These are phyloP conservation scores for Tetrapisispora namnaoensis DNA, from an alignment of 805 yeast genomes.

Conservation along the genomic window DNA sequence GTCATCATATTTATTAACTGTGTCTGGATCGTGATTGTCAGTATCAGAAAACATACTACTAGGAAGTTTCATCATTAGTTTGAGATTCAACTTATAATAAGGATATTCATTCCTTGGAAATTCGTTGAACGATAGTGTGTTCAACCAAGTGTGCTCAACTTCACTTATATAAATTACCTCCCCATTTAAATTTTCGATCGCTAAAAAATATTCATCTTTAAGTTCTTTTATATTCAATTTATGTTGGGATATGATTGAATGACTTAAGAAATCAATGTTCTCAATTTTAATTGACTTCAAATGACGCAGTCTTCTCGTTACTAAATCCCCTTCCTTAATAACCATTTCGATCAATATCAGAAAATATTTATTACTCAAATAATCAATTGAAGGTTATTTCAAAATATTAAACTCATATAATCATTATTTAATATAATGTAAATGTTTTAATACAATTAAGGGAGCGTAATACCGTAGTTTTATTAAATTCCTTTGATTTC, in stretches of 20 bases:
- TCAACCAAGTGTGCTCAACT: conserved; percentile 12
- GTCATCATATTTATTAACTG: neutral
- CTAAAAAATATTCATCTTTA: conserved; percentile 16
- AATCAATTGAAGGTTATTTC: neutral
- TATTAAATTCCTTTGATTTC: too few species aligned
- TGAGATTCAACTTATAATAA: conserved; percentile 10
- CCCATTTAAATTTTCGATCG: conserved; percentile 15
- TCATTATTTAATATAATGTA: neutral
- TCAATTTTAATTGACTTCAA: conserved; percentile 16
- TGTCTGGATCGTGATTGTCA: neutral
- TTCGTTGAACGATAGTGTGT: conserved; percentile 19
- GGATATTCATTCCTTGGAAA: conserved; percentile 12
- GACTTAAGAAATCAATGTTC: conserved; percentile 3
- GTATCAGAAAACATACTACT: neutral
- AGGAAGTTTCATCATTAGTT: conserved; percentile 16
- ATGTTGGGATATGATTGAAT: neutral
- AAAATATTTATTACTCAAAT: too few species aligned
- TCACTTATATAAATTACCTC: conserved; percentile 21
- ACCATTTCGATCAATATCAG: neutral
- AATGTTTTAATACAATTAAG: neutral
- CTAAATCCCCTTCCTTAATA: conserved; percentile 9
- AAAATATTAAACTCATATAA: neutral
- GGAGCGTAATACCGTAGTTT: neutral
- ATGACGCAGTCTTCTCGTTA: conserved; percentile 21
- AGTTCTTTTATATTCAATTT: neutral